Conservation (phyloP, 2,329 filamentous ascomycete genomes). For the Corynespora cassiicola region DNA sequence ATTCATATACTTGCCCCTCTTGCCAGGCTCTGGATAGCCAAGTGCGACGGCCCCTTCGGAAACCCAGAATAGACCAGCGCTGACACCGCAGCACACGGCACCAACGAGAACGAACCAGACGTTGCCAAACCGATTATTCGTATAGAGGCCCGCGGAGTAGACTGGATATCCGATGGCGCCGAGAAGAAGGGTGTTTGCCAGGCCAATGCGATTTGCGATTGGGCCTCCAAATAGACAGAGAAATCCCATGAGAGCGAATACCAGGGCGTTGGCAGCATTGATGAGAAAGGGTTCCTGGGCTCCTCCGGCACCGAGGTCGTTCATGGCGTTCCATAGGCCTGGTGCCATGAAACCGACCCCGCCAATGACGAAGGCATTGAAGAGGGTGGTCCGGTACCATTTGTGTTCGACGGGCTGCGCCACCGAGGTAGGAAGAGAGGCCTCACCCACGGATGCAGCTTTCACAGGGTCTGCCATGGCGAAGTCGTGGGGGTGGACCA, state of each 20-base stretch:
- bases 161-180: conserved; percentile 57
- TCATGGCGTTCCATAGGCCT: conserved; percentile 64
- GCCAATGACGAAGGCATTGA: conserved; percentile 62
- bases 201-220: conserved; percentile 57
- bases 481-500: too few relatives aligned
- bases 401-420: conserved; percentile 9
- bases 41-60: conserved; percentile 58
- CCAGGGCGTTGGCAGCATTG: conserved; percentile 60
- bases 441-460: neutral
- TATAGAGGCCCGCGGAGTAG: conserved; percentile 57
- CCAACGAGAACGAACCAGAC: conserved; percentile 60
- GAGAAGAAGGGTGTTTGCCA: conserved; percentile 53
- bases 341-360: conserved; percentile 59
- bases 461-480: too few relatives aligned
- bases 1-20: conserved; percentile 56
- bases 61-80: conserved; percentile 60
- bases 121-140: conserved; percentile 59
- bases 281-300: conserved; percentile 60
- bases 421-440: conserved; percentile 1
- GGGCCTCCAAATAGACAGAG: conserved; percentile 57
- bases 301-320: conserved; percentile 59
- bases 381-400: conserved; percentile 61
- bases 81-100: conserved; percentile 56
- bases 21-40: conserved; percentile 56
- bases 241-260: conserved; percentile 56